Percentiles rank a stretch among this genome's conserved stretches.
These are phyloP conservation scores for Trametes gibbosa DNA, from an alignment of 768 basidiomycete genomes.

Conservation along the genomic window DNA sequence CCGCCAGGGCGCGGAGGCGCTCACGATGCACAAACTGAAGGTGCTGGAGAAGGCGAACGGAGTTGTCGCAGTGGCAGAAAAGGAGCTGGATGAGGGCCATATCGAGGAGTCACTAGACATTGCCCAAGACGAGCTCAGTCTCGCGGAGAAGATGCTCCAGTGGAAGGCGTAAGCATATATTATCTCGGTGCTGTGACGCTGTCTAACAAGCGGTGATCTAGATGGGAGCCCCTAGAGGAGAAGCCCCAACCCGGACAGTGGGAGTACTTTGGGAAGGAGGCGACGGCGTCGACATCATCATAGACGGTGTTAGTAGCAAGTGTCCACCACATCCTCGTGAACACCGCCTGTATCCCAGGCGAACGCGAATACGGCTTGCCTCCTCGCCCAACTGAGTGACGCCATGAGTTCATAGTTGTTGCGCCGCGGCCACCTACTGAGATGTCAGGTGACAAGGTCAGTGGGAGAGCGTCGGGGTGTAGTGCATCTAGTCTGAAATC, in stretches of 20 bases:
- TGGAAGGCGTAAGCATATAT: conserved; percentile 87
- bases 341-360: too few species aligned
- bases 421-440: too few species aligned
- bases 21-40: conserved; percentile 76
- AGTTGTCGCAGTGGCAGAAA: conserved; percentile 66
- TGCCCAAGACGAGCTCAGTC: conserved; percentile 76
- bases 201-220: conserved; percentile 2
- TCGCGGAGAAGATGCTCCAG: conserved; percentile 82
- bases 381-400: too few species aligned
- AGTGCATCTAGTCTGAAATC: too few species aligned
- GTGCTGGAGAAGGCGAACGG: conserved; percentile 69
- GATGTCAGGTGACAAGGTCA: too few species aligned
- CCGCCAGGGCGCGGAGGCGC: conserved; percentile 82
- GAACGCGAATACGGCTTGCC: background rate
- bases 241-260: conserved; percentile 82
- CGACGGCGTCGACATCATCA: conserved; percentile 38
- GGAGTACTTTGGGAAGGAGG: conserved; percentile 70
- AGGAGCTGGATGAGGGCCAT: conserved; percentile 75
- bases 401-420: too few species aligned
- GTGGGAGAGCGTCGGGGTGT: too few species aligned
- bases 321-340: background rate
- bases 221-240: conserved; percentile 89
- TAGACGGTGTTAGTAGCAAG: background rate
- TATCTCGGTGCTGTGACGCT: background rate
- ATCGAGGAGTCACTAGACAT: conserved; percentile 84